Percentiles rank a stretch among this genome's conserved stretches.
phyloP scores from a whole-genome alignment of 345 rosid genomes.

The Eucalyptus lansdowneana region DNA sequence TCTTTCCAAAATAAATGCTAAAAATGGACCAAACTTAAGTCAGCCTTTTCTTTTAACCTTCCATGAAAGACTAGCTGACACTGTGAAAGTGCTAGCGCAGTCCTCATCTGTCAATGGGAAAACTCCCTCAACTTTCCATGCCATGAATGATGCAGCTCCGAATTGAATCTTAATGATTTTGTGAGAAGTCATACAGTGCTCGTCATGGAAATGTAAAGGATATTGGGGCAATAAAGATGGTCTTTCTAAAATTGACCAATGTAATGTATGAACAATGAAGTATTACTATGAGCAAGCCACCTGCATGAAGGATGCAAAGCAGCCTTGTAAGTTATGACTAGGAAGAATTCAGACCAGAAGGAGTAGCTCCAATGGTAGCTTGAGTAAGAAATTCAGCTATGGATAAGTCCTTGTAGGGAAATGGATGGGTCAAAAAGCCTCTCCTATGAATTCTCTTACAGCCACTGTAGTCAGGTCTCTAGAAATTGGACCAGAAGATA shows the following conservation, averaged over 20 bases:
- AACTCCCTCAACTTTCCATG: background rate
- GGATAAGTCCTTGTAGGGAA: background rate
- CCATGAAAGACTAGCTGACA: background rate
- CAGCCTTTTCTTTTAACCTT: background rate
- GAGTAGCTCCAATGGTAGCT: background rate
- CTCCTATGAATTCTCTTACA: background rate
- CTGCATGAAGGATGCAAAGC: background rate
- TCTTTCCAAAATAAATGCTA: background rate
- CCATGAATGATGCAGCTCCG: background rate
- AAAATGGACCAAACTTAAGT: background rate
- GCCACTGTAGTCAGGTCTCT: background rate
- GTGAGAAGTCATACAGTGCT: background rate
- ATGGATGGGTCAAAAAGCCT: background rate
- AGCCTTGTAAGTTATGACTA: background rate
- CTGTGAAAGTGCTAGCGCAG: background rate
- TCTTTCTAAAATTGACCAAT: background rate
- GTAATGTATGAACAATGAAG: background rate
- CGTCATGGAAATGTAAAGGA: background rate
- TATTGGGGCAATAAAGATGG: background rate
- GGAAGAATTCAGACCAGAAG: background rate
- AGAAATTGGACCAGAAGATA: background rate
- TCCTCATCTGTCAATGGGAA: background rate
- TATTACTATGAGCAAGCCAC: background rate
- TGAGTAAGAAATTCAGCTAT: background rate
- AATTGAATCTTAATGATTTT: background rate